Evolutionary conservation across 768 basidiomycete species (phyloP).

Genomic region (Suillus ampliporus): DNA sequence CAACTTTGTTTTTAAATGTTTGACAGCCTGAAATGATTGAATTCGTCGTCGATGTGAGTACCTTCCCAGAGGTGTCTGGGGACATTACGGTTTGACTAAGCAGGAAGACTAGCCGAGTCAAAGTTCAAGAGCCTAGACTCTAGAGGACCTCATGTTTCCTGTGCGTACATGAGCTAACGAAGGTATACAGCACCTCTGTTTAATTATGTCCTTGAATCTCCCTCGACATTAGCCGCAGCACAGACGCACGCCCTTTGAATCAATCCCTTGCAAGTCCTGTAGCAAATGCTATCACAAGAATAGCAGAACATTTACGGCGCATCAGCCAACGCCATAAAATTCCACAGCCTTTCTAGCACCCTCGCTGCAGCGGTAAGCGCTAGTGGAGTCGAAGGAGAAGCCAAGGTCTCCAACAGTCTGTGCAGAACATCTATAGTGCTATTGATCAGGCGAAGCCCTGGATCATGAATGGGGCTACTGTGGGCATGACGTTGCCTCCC

Average conservation of each 20-base stretch:
- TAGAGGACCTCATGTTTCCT: too few species aligned
- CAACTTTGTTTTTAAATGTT: too few species aligned
- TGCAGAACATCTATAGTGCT: conserved; percentile 52
- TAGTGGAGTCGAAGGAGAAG: conserved; percentile 20
- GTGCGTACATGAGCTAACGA: too few species aligned
- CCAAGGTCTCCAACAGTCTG: conserved; percentile 53
- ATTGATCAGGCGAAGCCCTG: conserved; percentile 54
- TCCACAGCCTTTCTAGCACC: conserved; percentile 50
- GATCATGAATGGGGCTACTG: too few species aligned
- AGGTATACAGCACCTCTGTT: too few species aligned
- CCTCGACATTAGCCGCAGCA: neutral
- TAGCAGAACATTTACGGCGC: neutral
- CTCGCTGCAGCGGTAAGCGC: conserved; percentile 40
- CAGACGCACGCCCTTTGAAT: conserved; percentile 2
- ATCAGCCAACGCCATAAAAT: conserved; percentile 38
- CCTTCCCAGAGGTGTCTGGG: too few species aligned
- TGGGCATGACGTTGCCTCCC: conserved; percentile 54
- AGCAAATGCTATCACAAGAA: neutral
- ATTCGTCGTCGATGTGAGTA: too few species aligned
- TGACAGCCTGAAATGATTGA: too few species aligned
- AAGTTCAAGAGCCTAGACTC: too few species aligned
- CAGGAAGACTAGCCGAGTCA: too few species aligned
- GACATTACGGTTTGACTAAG: too few species aligned
- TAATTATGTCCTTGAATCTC: conserved; percentile 2
- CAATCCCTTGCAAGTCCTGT: neutral